Evolutionary conservation across 2,329 filamentous ascomycete genomes (phyloP), one percentile per base, ranked within the genome.

Genomic region (Fusarium sp.): DNA sequence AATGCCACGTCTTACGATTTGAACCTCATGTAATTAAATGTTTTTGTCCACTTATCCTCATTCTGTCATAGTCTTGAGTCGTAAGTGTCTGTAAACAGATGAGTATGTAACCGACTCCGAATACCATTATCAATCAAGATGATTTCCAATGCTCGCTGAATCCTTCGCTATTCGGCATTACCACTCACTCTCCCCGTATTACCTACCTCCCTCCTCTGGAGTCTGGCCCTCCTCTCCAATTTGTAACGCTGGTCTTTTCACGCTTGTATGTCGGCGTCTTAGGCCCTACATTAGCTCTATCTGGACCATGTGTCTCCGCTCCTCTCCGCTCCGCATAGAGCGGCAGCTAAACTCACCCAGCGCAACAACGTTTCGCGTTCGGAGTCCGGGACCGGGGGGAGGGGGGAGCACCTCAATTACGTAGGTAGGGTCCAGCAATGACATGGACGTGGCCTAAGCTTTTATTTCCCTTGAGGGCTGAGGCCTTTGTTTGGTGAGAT

Each of bases 341-440:
- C 70, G 70, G 70, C 70, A 70, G 61, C 70, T 73, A 72, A 54
- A 27, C 49, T 54, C 33, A 38, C 33, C 23, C 23, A 66, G 29
- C 48, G 55, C 49, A 51, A 42, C 46, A 60, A 69, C 66, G 59
- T 69, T 67, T 25, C 33, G 42, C 66, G 46, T 69, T 67, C 23
- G 38, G 42, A 58, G 11, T 38, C 42, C 33, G 42, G 52, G 54
- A 65, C 57, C 35, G 58, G 48, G 59, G 59, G 44, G 58, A 44
- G 59, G 59, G 44, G 44, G 9, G 15, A n/a, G 38, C 41, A 60
- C 58, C 57, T 63, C 65, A 67, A 73, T 73, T 73, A 73, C 70
- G 70, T 73, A 73, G 70, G 56, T 66, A 73, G 59, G 69, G 69
- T 69, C 69, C 69, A 72, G 60, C 59, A 69, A 49, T 59, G 66